Base-by-base conservation (phyloP, 805 yeast genomes). In the Metschnikowia continentalis region DNA sequence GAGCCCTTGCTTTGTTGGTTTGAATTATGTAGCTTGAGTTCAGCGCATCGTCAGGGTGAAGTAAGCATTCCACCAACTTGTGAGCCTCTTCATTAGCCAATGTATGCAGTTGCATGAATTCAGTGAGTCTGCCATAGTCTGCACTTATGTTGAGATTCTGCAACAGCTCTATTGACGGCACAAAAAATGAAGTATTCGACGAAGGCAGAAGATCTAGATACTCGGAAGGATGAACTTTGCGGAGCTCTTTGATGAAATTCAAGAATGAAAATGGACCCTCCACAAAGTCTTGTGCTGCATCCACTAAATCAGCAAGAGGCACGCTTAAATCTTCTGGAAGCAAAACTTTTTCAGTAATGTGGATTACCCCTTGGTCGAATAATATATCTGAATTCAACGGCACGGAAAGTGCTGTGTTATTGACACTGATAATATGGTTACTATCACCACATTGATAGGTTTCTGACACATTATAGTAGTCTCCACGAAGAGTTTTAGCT, bases 301-400 rank as follows among this genome's bases (percentile, higher is more conserved):
- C 56, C 7, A 90, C 68, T 47, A 91, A 72, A 49, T 89, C 85
- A 3, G 53, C 43, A 10, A 85, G 65, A 0, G 83, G 61, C 2
- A 91, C 77, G 6, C 73, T 64, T 32, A 91, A 64, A 22, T 70
- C 65, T 0, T 69, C 64, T 0, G 97, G 96, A 14, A 88, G 68
- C 3, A 80, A 55, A 1, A 88, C 71, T 5, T 75, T 65, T 35
- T 76, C 70, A 11, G 87, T 70, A 1, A 91, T 82, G 63, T 89
- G 96, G 1, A 87, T 80, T 0, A 91, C 96, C 1, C 98, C 98
- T 63, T 87, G 86, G 55, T 80, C 82, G 63, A 88, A 91, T 13
- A 91, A 62, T 6, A 88, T 77, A 62, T 91, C 97, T 1, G 80
- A 67, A 52, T 79, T 76, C 47, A 75, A 57, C 0, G 76, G 71